Conservation (phyloP, 441 rosid genomes). For the California macrophylla region DNA sequence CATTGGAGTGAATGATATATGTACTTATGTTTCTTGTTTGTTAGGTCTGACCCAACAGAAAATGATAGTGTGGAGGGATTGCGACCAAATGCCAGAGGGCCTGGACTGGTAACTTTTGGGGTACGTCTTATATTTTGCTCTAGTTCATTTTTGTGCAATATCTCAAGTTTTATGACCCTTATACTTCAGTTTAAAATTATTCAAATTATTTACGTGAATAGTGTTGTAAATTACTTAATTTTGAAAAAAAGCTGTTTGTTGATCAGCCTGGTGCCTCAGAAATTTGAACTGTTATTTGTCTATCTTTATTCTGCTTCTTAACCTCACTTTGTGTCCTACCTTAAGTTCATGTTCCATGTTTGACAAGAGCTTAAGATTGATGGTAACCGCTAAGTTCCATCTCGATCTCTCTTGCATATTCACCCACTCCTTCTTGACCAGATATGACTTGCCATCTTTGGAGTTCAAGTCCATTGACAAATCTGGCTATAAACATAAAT, state of each 20-base stretch:
- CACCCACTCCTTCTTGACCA: neutral
- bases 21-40: slow-evolving; percentile 8
- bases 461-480: neutral
- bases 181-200: neutral
- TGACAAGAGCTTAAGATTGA: neutral
- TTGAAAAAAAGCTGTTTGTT: neutral
- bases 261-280: neutral
- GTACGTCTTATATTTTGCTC: slow-evolving; percentile 34
- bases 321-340: neutral
- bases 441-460: neutral
- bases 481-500: neutral
- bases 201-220: neutral
- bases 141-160: neutral
- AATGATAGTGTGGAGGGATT: slow-evolving; percentile 98
- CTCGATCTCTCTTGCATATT: neutral
- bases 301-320: neutral
- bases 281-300: neutral
- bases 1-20: neutral
- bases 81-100: slow-evolving; percentile 98
- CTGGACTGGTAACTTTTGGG: slow-evolving; percentile 95
- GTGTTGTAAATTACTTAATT: neutral
- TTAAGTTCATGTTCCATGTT: neutral
- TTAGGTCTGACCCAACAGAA: slow-evolving; percentile 99
- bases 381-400: neutral
- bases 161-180: neutral